Base-by-base conservation (phyloP, 345 rosid species). In the Kernera saxatilis region DNA sequence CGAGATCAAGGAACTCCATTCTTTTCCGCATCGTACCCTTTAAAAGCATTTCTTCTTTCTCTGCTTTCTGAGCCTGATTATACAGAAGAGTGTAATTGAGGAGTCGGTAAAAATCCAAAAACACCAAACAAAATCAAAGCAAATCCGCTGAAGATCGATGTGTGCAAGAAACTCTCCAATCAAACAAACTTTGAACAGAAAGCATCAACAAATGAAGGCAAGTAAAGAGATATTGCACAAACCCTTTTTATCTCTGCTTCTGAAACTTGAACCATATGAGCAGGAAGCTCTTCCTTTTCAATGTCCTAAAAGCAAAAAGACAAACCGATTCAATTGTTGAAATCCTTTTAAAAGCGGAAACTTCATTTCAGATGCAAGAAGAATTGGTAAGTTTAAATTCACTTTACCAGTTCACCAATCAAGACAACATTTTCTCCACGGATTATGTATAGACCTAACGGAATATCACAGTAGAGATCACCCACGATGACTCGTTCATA, bases 371-470 rank as follows among this genome's bases (percentile, higher is more conserved):
- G 22, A 77, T 27, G 43, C 72, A 66, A 21, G 30, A 74, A 36
- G 22, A 44, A 61, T 25, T 22, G 56, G 4, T 46, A 17, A 6
- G 64, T 54, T 3, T 13, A 32, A 51, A 40, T 11, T 30, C 29
- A 27, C 54, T 54, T 73, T 91, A 93, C 98, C 90, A 93, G 72
- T 82, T 93, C 97, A 55, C 98, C 97, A 41, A 91, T 86, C 66
- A 91, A 80, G 75, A 89, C 97, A 56, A 87, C 95, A 84, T 93
- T 93, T 78, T 91, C 97, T 17, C 96, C 96, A 59, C 97, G 94
- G 65, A 93, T 91, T 29, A 93, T 84, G 59, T 91, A 89, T 26
- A 91, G 80, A 80, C 97, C 99, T 62, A 91, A 85, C 39, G 94
- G 97, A 43, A 91, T 87, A 72, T 93, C 95, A 33, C 95, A 93